Evolutionary conservation across 768 basidiomycete species (phyloP), one percentile per base, ranked within the genome.

Genomic region (Lentinula raphanica): DNA sequence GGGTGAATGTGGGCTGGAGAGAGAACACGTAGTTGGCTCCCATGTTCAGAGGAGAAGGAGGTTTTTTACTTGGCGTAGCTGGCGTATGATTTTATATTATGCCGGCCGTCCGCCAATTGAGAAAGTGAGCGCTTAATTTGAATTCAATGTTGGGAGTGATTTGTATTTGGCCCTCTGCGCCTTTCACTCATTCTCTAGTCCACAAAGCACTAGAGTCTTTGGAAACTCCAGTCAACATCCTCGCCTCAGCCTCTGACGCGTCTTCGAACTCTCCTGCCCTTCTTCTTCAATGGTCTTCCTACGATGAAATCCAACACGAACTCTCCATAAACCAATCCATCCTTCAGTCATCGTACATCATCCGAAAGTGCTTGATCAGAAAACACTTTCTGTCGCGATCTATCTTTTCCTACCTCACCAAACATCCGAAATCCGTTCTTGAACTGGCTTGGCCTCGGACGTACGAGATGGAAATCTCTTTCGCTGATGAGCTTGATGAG

Each of bases 401-500:
- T 51, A 80, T 93, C 19, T 81, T 79, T 42, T 80, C 82, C 17
- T 93, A 91, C 70, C 66, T 86, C 49, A 82, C 77, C 40, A 98
- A 98, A 73, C 75, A 84, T 67, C 77, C 84, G 4, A 58, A 76
- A 13, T 86, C 89, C 17, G 55, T 74, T 6, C 78, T 98, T 36
- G 72, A 66, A 48, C 65, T 64, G 31, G 79, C 84, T 12, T 74
- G 82, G 13, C 95, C 95, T 13, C 74, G 71, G 61, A 94, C 93
- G 7, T 95, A 87, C 79, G 85, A 90, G 57, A 75, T 97, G 56
- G 92, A 96, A 61, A 76, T 98, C 25, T 86, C 89, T 13, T 94
- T 89, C 68, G 87, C 88, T 3, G 96, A 99, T 71, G 97, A 99
- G 65, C 79, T 99, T 17, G 94, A 97, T 59, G 97, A 98, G 71